Evolutionary conservation across 345 rosid genomes (phyloP).

Genomic region (Barbarea vulgaris): DNA sequence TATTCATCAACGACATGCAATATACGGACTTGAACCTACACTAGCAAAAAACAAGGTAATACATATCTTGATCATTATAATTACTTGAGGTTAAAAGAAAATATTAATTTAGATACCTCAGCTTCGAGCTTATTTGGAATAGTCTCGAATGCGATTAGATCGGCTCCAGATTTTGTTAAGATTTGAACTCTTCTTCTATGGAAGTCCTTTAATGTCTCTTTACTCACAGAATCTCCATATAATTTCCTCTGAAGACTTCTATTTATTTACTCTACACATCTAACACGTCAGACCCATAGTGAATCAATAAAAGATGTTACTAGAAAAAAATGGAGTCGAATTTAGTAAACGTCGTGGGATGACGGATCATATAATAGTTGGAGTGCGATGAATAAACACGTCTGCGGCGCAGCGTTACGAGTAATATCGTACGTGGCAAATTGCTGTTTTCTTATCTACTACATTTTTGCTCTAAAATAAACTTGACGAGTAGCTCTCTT

Average conservation of each 20-base stretch:
- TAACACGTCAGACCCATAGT: not conserved
- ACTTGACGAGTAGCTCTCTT: not conserved
- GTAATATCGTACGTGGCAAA: not conserved
- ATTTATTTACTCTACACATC: not conserved
- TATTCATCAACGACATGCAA: not conserved
- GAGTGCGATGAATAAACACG: conserved; percentile 8
- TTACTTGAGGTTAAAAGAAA: not conserved
- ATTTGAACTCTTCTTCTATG: conserved; percentile 85
- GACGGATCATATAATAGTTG: not conserved
- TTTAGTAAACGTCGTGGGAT: conserved; percentile 11
- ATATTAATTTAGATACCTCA: conserved; percentile 46
- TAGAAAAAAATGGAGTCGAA: not conserved
- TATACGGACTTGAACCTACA: not conserved
- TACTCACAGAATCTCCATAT: conserved; percentile 64
- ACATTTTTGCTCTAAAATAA: not conserved
- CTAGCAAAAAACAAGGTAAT: not conserved
- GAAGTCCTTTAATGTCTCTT: conserved; percentile 73
- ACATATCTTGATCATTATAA: not conserved
- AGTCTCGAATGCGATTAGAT: conserved; percentile 85
- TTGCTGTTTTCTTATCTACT: not conserved
- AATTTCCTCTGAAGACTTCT: not conserved
- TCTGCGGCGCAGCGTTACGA: not conserved
- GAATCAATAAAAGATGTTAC: not conserved
- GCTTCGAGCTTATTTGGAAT: conserved; percentile 92
- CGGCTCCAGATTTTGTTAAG: conserved; percentile 67